phyloP scores from a whole-genome alignment of 2,329 filamentous ascomycete species.

The Coniella lustricola region DNA sequence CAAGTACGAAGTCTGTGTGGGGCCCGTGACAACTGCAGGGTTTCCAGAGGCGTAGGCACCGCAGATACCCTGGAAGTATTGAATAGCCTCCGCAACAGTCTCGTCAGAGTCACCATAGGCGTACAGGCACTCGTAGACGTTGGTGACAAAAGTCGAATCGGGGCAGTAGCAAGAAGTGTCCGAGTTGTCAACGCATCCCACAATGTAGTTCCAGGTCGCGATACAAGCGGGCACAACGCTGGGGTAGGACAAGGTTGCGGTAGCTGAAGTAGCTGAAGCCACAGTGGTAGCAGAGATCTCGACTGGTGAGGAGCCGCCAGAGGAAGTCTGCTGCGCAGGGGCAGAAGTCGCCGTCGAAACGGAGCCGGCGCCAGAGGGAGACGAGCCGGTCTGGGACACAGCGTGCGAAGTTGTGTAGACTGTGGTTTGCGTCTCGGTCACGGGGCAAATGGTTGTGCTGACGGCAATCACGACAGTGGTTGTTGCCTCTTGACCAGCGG shows the following conservation, averaged over 20 bases:
- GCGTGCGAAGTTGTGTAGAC: slow-evolving; percentile 23
- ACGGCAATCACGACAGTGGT: slow-evolving; percentile 49
- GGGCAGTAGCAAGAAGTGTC: slow-evolving; percentile 81
- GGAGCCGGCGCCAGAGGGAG: slow-evolving; percentile 6
- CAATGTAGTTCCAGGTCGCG: slow-evolving; percentile 77
- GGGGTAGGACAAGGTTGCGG: slow-evolving; percentile 52
- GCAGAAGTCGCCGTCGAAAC: slow-evolving; percentile 10
- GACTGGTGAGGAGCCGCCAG: slow-evolving; percentile 11
- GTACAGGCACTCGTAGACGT: slow-evolving; percentile 74
- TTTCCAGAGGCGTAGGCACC: slow-evolving; percentile 66
- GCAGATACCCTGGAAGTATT: slow-evolving; percentile 89
- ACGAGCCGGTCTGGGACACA: slow-evolving; percentile 6
- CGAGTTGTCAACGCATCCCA: slow-evolving; percentile 76
- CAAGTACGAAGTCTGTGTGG: slow-evolving; percentile 56
- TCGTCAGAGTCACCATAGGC: slow-evolving; percentile 63
- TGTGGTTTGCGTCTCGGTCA: slow-evolving; percentile 44
- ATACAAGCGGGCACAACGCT: slow-evolving; percentile 77
- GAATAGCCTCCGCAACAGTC: slow-evolving; percentile 63
- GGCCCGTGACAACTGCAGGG: slow-evolving; percentile 76
- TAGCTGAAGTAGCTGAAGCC: slow-evolving; percentile 29
- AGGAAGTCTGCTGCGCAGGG: slow-evolving; percentile 11
- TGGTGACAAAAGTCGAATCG: slow-evolving; percentile 64
- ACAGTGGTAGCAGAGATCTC: slow-evolving; percentile 27
- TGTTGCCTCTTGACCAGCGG: slow-evolving; percentile 36
- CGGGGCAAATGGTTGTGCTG: slow-evolving; percentile 55